phyloP scores from a whole-genome alignment of 352 stramenopile genomes.

The Aphanomyces invadans region DNA sequence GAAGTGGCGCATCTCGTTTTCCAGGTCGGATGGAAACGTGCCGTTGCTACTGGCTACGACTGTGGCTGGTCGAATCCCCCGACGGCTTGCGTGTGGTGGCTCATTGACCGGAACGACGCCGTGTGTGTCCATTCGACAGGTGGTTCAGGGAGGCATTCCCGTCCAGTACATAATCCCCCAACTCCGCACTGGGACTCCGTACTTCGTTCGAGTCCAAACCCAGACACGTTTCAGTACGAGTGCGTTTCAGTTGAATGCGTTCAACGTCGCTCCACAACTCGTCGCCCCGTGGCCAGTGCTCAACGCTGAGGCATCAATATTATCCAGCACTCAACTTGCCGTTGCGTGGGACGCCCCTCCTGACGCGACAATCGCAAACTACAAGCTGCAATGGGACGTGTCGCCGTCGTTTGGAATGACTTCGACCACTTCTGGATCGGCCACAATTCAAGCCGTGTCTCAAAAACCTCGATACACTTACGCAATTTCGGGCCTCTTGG shows the following conservation, averaged over 20 bases:
- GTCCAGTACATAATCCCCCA: conserved; percentile 17
- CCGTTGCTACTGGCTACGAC: conserved; percentile 39
- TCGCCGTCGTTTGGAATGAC: conserved; percentile 56
- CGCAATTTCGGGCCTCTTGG: conserved; percentile 40
- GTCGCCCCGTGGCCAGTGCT: conserved; percentile 6
- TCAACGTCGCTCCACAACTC: not conserved
- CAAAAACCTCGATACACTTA: conserved; percentile 28
- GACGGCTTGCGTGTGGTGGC: conserved; percentile 42
- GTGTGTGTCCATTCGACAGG: conserved; percentile 36
- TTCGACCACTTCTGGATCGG: conserved; percentile 9
- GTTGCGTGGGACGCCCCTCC: conserved; percentile 73
- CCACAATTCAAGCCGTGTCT: conserved; percentile 14
- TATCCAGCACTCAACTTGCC: conserved; percentile 28
- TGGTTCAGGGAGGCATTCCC: conserved; percentile 35
- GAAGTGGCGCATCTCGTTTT: conserved; percentile 64
- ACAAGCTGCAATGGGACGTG: conserved; percentile 90
- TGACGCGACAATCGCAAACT: conserved; percentile 69
- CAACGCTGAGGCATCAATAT: not conserved
- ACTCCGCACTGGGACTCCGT: not conserved
- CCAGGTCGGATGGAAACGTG: conserved; percentile 4
- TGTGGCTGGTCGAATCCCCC: conserved; percentile 27
- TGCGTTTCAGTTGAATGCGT: not conserved
- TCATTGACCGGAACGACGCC: conserved; percentile 48
- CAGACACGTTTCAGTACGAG: not conserved
- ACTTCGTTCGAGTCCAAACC: conserved; percentile 17